Evolutionary conservation across 257 asterid genomes (phyloP), one percentile per base, ranked within the genome.

Genomic region (Nicotiana sylvestris): DNA sequence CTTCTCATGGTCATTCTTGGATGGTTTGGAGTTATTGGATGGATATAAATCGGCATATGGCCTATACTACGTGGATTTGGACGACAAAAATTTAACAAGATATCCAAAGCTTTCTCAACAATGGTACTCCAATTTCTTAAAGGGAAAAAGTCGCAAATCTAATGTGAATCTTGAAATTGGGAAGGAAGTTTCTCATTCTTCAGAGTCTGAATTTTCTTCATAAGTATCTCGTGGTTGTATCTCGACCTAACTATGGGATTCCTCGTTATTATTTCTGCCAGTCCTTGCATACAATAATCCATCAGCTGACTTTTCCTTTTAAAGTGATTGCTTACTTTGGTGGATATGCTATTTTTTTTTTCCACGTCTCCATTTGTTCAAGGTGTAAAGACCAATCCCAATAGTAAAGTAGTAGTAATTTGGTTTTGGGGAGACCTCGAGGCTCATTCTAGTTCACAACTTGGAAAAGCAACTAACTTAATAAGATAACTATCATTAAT

Each of bases 1-100:
- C 85, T 86, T 90, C 66, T 46, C 12, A 3, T 92, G 97, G 97
- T 49, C 92, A 2, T 88, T 92, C 89, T 80, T 91, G 55, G 97
- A 92, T 56, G 89, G 92, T 53, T 76, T 91, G n/a, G 95, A 92
- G 87, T 7, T 92, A 57, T 33, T 92, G 82, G 68, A n/a, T 25
- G 91, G 89, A 46, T 91, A 84, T 78, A 9, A 27, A 15, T 6
- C 68, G 11, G 83, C 86, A 1, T 92, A 32, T n/a, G 94, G 94
- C 11, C 69, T 92, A 61, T 90, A 80, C 88, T 89, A 87, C 18
- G 96, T 92, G 0, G 94, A 92, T 89, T 85, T 91, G 83, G 89
- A 89, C 13, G 93, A 92, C 83, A 66, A 89, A 74, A 70, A 90
- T 15, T 55, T 86, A 5, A 85, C 4, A 21, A 78, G 94, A 79